Base-by-base conservation (phyloP, 1,284 basidiomycete genomes). In the Moesziomyces antarcticus region DNA sequence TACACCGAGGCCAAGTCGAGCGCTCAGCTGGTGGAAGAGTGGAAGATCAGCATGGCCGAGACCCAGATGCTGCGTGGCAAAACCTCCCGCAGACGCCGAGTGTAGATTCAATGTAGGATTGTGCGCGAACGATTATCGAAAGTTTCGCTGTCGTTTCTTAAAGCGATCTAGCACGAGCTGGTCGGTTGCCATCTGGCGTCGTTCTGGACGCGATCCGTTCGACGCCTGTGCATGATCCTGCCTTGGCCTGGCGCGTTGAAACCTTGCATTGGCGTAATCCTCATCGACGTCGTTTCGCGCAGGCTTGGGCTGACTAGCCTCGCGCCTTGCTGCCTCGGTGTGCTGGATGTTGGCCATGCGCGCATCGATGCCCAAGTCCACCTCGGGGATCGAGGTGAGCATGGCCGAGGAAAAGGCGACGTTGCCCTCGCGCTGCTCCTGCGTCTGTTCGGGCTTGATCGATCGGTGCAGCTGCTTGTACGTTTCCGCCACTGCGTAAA, bases 311-410 rank as follows among this genome's bases (percentile, higher is more conserved):
- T 97, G 93, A 3, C 91, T 89, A 35, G 95, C 90, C 18, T 88
- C 87, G 1, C 93, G 88, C 85, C 97, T 97, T 0, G 94, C 96
- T 75, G 92, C 94, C 83, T 98, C 96, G 0, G 96, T 99, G 60
- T 95, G 92, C 82, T 97, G 93, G 49, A 99, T 98, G 82, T 97
- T 98, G 84, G 91, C 91, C 62, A 99, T 86, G 21, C 95, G 91
- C 16, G 91, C 88, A 72, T 98, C 94, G 91, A 98, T 97, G 57
- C 96, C 96, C 6, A 99, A 87, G 84, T 99, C 96, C 5, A 98
- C 93, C 82, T 98, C 96, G 0, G 95, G 95, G 74, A 99, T 85
- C 33, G 93, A 93, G 14, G 93, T 96, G 59, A 99, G 87, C 96
- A 98, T 98, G 5, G 93, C 90, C 80, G 95, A 83, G 78, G 92